Evolutionary conservation across 805 yeast species (phyloP).

Genomic region (Tetrapisispora phaffii): DNA sequence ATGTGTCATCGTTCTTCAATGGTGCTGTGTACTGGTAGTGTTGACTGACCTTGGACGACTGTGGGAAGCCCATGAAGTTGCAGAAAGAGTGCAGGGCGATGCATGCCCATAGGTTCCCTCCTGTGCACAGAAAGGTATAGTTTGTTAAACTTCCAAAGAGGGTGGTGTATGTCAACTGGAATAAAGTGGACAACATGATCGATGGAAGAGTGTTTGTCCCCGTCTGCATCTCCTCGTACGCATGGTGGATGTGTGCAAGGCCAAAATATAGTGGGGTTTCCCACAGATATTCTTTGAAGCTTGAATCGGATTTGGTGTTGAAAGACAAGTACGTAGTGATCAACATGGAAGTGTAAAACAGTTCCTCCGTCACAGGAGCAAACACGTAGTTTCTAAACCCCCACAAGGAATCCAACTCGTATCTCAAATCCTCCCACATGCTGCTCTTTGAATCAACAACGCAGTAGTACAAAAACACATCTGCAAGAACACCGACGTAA

Average conservation of each 20-base stretch:
- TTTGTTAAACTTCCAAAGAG: slow-evolving; percentile 28
- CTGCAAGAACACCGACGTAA: slow-evolving; percentile 22
- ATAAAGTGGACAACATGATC: slow-evolving; percentile 13
- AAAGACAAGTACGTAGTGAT: slow-evolving; percentile 12
- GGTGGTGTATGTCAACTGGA: slow-evolving; percentile 26
- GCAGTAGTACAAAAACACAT: slow-evolving; percentile 16
- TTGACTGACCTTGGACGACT: slow-evolving; percentile 13
- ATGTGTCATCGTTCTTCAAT: background rate
- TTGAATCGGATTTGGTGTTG: slow-evolving; percentile 2
- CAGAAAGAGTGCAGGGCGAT: slow-evolving; percentile 23
- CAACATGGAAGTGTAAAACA: slow-evolving; percentile 27
- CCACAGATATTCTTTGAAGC: slow-evolving; percentile 10
- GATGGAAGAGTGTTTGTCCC: slow-evolving; percentile 11
- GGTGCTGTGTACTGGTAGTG: slow-evolving; percentile 6
- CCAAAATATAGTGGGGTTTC: slow-evolving; percentile 27
- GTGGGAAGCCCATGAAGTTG: slow-evolving; percentile 29
- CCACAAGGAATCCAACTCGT: slow-evolving; percentile 22
- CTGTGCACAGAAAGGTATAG: slow-evolving; percentile 21
- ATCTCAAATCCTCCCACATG: slow-evolving; percentile 7
- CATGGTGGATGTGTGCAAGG: slow-evolving; percentile 30
- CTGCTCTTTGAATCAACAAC: slow-evolving; percentile 8
- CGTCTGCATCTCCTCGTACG: slow-evolving; percentile 16
- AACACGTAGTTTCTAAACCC: slow-evolving; percentile 25
- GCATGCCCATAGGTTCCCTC: slow-evolving; percentile 26
- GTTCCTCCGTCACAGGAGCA: slow-evolving; percentile 29